phyloP scores from a whole-genome alignment of 371 early-diverging fungal species.

The Mucor lusitanicus region DNA sequence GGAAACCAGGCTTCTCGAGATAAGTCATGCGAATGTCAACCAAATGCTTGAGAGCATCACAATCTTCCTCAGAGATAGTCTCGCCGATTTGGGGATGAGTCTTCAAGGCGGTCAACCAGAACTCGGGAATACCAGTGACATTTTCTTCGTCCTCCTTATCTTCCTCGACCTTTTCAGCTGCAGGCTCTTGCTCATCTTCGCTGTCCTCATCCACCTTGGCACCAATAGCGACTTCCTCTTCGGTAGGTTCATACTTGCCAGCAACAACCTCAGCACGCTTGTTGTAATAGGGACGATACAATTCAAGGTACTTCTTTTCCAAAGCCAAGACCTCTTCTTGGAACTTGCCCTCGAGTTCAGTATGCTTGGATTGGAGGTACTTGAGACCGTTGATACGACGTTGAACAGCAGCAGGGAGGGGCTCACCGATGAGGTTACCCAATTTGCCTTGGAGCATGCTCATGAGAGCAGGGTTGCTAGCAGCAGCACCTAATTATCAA shows the following conservation, averaged over 20 bases:
- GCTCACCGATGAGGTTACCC: conserved; percentile 66
- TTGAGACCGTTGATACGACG: conserved; percentile 84
- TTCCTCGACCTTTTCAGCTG: conserved; percentile 36
- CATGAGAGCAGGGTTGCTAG: conserved; percentile 47
- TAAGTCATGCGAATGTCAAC: conserved; percentile 84
- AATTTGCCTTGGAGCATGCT: conserved; percentile 63
- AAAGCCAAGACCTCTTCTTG: conserved; percentile 88
- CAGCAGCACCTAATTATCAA: conserved; percentile 19
- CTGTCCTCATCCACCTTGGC: conserved; percentile 59
- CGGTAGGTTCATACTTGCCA: conserved; percentile 87
- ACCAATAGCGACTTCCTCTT: conserved; percentile 75
- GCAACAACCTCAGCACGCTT: conserved; percentile 78
- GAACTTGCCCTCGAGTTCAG: conserved; percentile 83
- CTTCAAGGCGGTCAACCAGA: conserved; percentile 94
- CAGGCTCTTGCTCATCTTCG: conserved; percentile 36
- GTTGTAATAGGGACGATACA: conserved; percentile 87
- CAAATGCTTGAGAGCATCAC: conserved; percentile 80
- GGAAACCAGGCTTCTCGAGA: conserved; percentile 88
- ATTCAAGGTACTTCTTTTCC: conserved; percentile 91
- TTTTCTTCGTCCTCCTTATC: conserved; percentile 49
- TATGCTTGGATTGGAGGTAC: conserved; percentile 82
- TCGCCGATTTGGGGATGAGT: conserved; percentile 81
- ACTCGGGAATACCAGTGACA: conserved; percentile 74
- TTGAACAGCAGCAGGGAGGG: conserved; percentile 68
- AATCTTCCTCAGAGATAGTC: conserved; percentile 88